A percentile compares a stretch with the other conserved stretches of the same genome.
phyloP scores from a whole-genome alignment of 164 flowering plant species.

The Annona cherimola region DNA sequence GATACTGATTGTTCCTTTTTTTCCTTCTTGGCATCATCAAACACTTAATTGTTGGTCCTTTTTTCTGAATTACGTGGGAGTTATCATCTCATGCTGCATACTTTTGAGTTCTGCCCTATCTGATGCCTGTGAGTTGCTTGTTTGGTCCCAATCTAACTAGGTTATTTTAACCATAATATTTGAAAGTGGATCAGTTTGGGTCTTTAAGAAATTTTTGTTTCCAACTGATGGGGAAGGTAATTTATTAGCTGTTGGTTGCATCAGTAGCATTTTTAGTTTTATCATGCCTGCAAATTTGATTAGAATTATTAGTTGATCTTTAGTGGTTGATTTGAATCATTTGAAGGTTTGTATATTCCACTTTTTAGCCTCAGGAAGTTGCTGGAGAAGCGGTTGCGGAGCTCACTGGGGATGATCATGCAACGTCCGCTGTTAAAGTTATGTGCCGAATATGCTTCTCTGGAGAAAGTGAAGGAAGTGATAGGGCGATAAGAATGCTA shows the following conservation, averaged over 20 bases:
- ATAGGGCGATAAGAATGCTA: slow-evolving; percentile 81
- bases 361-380: slow-evolving; percentile 18
- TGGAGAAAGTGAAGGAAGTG: slow-evolving; percentile 89
- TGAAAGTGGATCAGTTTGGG: not conserved
- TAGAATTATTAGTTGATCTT: not conserved
- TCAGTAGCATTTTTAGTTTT: not conserved
- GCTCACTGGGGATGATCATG: slow-evolving; percentile 27
- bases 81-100: no score
- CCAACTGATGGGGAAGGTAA: not conserved
- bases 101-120: no score
- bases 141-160: not conserved
- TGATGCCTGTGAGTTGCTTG: not conserved
- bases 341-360: not conserved
- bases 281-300: slow-evolving; percentile 1
- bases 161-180: not conserved
- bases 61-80: no score
- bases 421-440: slow-evolving; percentile 45
- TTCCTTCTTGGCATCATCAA: no score
- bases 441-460: slow-evolving; percentile 81
- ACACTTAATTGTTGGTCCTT: no score
- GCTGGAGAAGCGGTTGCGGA: slow-evolving; percentile 14
- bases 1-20: no score
- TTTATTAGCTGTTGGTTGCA: not conserved
- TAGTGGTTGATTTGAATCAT: not conserved
- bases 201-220: not conserved